Evolutionary conservation across 2,329 filamentous ascomycete genomes (phyloP).

Genomic region (Penicillium hesseltinei): DNA sequence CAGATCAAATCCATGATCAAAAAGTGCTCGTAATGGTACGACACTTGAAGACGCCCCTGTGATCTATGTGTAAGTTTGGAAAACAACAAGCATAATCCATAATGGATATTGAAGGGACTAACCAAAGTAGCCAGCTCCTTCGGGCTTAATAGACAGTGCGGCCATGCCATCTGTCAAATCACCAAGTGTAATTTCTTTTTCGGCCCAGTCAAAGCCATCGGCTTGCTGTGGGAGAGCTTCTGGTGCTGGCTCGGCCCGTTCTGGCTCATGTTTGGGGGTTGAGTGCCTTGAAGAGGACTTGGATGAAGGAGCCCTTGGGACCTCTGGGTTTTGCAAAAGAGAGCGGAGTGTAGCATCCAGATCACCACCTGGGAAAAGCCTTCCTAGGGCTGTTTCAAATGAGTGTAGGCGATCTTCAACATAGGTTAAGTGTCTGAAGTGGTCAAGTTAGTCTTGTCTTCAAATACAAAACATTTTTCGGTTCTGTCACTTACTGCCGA

Average conservation of each 20-base stretch:
- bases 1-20: conserved; percentile 41
- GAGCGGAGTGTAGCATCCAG: conserved; percentile 40
- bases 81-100: not conserved
- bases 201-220: conserved; percentile 41
- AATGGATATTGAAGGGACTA: not conserved
- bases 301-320: conserved; percentile 34
- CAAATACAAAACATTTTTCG: not conserved
- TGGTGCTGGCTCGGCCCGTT: conserved; percentile 38
- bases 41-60: conserved; percentile 41
- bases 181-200: conserved; percentile 40
- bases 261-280: conserved; percentile 36
- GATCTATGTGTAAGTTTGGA: not conserved
- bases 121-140: conserved; percentile 43
- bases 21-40: conserved; percentile 38
- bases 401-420: conserved; percentile 42
- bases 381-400: conserved; percentile 40
- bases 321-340: conserved; percentile 38
- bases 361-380: conserved; percentile 41
- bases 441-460: conserved; percentile 17
- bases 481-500: conserved; percentile 34
- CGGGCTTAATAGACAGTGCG: conserved; percentile 41
- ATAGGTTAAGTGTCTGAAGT: conserved; percentile 38
- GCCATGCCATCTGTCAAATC: conserved; percentile 44
- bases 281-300: conserved; percentile 41
- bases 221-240: conserved; percentile 46